phyloP scores from a whole-genome alignment of 306 rosid genomes.

The Sphenostylis stenocarpa region DNA sequence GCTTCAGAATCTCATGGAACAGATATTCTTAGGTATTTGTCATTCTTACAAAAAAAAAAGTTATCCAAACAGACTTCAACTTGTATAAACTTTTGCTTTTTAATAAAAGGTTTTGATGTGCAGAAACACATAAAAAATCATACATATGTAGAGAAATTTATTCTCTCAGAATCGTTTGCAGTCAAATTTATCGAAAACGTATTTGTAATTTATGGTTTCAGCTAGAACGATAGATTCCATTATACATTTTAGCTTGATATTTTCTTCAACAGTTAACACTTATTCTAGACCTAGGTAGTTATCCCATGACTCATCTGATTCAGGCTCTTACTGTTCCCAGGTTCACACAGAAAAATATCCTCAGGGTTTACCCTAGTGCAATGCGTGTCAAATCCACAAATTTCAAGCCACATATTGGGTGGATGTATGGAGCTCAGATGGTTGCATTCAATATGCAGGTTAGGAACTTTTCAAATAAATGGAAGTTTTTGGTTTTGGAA shows the following conservation, averaged over 20 bases:
- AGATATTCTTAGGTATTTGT: conserved; percentile 72
- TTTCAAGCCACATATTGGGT: conserved; percentile 83
- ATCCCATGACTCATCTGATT: conserved; percentile 23
- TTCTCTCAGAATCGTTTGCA: too few species aligned
- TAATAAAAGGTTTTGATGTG: too few species aligned
- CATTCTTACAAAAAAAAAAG: background rate
- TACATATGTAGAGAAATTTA: too few species aligned
- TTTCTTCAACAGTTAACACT: background rate
- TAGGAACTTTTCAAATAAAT: conserved; percentile 24
- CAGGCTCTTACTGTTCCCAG: conserved; percentile 44
- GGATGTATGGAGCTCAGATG: conserved; percentile 98
- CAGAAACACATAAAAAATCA: too few species aligned
- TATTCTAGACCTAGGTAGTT: background rate
- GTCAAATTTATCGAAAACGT: too few species aligned
- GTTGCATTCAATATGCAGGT: conserved; percentile 99
- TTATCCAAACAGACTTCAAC: too few species aligned
- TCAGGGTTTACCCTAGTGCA: conserved; percentile 83
- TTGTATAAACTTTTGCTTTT: too few species aligned
- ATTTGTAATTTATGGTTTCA: too few species aligned
- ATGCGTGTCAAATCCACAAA: conserved; percentile 76
- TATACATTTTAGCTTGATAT: background rate
- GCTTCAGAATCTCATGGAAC: conserved; percentile 64
- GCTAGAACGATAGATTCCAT: too few species aligned
- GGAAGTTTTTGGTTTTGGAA: background rate
- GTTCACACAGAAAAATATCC: conserved; percentile 77